Evolutionary conservation across 305 asterid species (phyloP), one percentile per base, ranked within the genome.

Genomic region (Solanum chacoense): DNA sequence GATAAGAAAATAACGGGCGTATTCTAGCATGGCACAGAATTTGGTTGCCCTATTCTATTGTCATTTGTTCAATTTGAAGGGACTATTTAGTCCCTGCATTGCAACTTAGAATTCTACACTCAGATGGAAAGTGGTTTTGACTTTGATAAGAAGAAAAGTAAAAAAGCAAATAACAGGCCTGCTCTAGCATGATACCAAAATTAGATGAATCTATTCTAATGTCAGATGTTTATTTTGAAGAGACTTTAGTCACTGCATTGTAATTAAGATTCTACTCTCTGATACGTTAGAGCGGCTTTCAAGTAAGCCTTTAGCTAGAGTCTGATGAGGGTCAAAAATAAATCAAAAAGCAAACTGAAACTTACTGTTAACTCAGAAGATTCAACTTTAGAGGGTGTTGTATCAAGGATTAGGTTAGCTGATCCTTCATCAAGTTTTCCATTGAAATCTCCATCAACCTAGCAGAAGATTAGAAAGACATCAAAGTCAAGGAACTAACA

Each of bases 381-480:
- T 87, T 92, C 97, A 74, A 96, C 99, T 96, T 96, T 97, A 81
- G 99, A 97, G 77, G 99, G 99, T 36, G 98, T 91, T 84, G 95
- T 90, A 94, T 97, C 99, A 89, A 94, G 94, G 84, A 97, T 93
- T 90, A 96, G 93, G 91, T 91, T 92, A 20, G 98, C 96, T 88
- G 98, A 93, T 92, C 92, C 98, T 91, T 97, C 99, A 88, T 97
- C 99, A 92, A 96, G 96, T 93, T 96, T 97, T 88, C 98, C 98
- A 69, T 92, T 93, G 73, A 92, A 92, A 91, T 95, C 97, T 84
- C 96, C 99, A 89, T 92, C 95, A 89, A 92, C 94, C 99, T 95
- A 93, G 91, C 69, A 93, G 50, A 90, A 87, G 55, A 86, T 42
- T 29, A 80, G 71, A 80, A 42, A 42, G 67, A 79, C 36, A 38